Base-by-base conservation (phyloP, 768 basidiomycete species). In the Auriscalpium microsporum region DNA sequence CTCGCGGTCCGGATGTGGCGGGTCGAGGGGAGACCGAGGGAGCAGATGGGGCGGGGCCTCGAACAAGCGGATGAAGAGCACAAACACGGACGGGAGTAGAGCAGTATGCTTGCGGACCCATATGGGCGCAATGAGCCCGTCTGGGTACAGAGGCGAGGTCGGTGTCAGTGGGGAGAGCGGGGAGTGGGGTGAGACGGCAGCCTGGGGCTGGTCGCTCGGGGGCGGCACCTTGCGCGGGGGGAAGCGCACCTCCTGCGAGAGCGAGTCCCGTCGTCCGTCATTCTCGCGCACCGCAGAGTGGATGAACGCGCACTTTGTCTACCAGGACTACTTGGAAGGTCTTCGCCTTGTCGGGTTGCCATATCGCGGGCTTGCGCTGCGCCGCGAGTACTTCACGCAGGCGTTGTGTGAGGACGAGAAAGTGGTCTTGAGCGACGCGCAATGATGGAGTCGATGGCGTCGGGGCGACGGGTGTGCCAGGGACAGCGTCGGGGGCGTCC, bases 61-160 rank as follows among this genome's bases (percentile, higher is more conserved):
- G 64, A 76, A 93, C 57, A 98, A 75, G 54, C 90, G 82, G 54
- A 90, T 72, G 68, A 97, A 96, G 57, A 96, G 76, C 9, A 98
- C 89, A 68, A 97, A 95, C 0, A 97, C 94, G 21, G 90, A 86
- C 0, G 96, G 96, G 0, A 97, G 72, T 35, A 96, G 83, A 1
- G 90, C 83, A 0, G 90, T 90, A 65, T 99, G 96, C 70, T 98
- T 99, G 45, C 94, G 80, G 36, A 98, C 84, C 96, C 96, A 99
- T 67, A 98, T 92, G 1, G 96, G 96, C 3, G 96, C 93, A 52
- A 99, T 92, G 53, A 99, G 72, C 0, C 96, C 96, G 66, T 99
- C 96, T 0, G 96, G 96, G 68, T 92, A 81, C 9, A 96, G 74
- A 0, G 96, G 95, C 0, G 94, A 96, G 1, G 87, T 78, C 0